Base-by-base conservation (phyloP, 2,329 filamentous ascomycete genomes). In the Apiospora phragmitis region DNA sequence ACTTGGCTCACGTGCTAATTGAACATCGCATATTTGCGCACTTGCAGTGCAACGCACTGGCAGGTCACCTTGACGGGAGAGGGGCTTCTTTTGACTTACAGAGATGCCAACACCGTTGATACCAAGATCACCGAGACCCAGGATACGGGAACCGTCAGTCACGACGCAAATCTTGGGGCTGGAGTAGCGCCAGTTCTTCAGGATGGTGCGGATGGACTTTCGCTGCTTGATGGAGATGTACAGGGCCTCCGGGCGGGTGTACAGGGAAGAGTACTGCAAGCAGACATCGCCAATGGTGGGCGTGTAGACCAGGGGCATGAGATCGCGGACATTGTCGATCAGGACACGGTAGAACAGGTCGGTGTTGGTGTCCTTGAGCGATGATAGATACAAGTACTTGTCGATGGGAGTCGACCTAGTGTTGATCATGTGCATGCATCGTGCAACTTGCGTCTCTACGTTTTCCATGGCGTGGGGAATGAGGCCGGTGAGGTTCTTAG, bases 51-150 rank as follows among this genome's bases (percentile, higher is more conserved):
- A 38, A 62, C 55, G 38, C n/a, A 62, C 26, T 70, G 26, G 32
- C 38, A 42, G 38, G 65, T 45, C n/a, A 18, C 14, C 12, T 16
- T n/a, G 65, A 7, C 68, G 29, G 49, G 38, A 49, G 68, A 47
- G 65, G 67, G 55, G 67, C 41, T 62, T 65, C 35, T 21, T 3
- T 12, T 41, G 9, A 87, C 89, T 84, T 83, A 91, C 95, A 73
- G 96, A 94, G 82, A 99, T 99, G 75, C 96, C 96, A 86, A 98
- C 97, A 79, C 96, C 96, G 82, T 98, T 98, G 75, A 99, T 92
- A 76, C 96, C 96, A 70, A 98, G 89, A 83, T 99, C 96, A 76
- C 96, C 96, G 47, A 99, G 90, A 79, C 96, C 95, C 71, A 95
- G 91, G 81, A 91, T 98, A 75, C 96, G 92, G 67, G 95, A 98